A percentile compares a stretch with the other conserved stretches of the same genome.
These are phyloP conservation scores for Phytopythium oedochilum DNA, from an alignment of 352 stramenopile species.

Conservation along the genomic window DNA sequence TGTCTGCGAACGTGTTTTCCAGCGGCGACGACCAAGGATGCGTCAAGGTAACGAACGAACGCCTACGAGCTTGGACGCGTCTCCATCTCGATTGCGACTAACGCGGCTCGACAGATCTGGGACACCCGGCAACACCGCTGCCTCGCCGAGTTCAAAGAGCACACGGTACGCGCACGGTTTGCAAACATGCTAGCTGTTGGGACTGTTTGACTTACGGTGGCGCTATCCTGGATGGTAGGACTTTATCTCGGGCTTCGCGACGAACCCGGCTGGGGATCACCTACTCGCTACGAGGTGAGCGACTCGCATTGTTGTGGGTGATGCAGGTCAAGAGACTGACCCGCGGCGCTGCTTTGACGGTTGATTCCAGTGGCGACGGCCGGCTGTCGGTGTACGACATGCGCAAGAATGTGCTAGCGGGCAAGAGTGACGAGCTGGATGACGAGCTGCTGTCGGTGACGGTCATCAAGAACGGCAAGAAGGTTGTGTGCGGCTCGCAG, in stretches of 20 bases:
- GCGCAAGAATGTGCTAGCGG: slow-evolving; percentile 70
- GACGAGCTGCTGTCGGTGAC: slow-evolving; percentile 70
- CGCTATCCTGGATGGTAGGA: slow-evolving; percentile 45
- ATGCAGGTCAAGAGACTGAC: too few relatives aligned
- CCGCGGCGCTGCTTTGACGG: too few relatives aligned
- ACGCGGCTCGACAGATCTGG: slow-evolving; percentile 51
- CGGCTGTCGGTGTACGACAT: slow-evolving; percentile 91
- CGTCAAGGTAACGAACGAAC: slow-evolving; percentile 43
- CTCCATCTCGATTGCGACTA: neutral
- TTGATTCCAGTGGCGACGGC: slow-evolving; percentile 75
- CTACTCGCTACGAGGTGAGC: slow-evolving; percentile 75
- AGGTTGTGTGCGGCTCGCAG: slow-evolving; percentile 94
- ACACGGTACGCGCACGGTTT: slow-evolving; percentile 49
- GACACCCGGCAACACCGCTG: slow-evolving; percentile 81
- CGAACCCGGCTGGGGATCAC: slow-evolving; percentile 74
- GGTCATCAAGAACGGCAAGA: slow-evolving; percentile 89
- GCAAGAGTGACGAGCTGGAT: slow-evolving; percentile 83
- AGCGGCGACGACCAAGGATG: slow-evolving; percentile 80
- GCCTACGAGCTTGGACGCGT: neutral
- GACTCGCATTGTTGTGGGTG: neutral
- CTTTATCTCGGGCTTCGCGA: slow-evolving; percentile 92
- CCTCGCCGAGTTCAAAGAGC: slow-evolving; percentile 89
- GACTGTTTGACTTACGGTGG: neutral
- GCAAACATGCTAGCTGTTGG: neutral
- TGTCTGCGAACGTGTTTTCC: slow-evolving; percentile 66